Evolutionary conservation across 257 asterid species (phyloP).

Genomic region (Lycium barbarum): DNA sequence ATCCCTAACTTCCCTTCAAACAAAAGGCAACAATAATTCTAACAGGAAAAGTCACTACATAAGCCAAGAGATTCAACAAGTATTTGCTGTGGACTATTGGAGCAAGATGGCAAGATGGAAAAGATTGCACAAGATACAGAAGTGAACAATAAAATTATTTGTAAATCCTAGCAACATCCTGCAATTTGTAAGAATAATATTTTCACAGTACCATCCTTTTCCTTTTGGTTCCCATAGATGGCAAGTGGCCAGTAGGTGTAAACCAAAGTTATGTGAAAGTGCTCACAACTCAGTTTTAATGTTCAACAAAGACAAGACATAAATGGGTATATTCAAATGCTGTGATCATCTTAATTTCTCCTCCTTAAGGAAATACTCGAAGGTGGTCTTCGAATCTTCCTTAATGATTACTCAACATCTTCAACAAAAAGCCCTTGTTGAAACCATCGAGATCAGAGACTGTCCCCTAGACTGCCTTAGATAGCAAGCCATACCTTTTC

Average conservation of each 20-base stretch:
- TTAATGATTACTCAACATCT: background rate
- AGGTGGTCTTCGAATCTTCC: background rate
- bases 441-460: background rate
- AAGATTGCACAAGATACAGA: background rate
- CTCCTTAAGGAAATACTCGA: background rate
- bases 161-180: background rate
- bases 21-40: background rate
- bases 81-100: background rate
- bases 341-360: background rate
- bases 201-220: background rate
- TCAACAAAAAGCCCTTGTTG: background rate
- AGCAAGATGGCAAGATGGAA: background rate
- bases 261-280: background rate
- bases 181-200: background rate
- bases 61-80: background rate
- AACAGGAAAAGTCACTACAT: background rate
- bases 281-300: background rate
- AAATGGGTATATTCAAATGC: background rate
- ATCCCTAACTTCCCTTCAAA: background rate
- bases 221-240: background rate
- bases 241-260: background rate
- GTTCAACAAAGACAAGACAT: background rate
- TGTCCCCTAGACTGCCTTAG: background rate
- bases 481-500: background rate
- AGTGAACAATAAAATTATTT: background rate